These are phyloP conservation scores for Uncinocarpus reesii DNA, from an alignment of 2,329 filamentous ascomycete genomes.

Conservation along the genomic window DNA sequence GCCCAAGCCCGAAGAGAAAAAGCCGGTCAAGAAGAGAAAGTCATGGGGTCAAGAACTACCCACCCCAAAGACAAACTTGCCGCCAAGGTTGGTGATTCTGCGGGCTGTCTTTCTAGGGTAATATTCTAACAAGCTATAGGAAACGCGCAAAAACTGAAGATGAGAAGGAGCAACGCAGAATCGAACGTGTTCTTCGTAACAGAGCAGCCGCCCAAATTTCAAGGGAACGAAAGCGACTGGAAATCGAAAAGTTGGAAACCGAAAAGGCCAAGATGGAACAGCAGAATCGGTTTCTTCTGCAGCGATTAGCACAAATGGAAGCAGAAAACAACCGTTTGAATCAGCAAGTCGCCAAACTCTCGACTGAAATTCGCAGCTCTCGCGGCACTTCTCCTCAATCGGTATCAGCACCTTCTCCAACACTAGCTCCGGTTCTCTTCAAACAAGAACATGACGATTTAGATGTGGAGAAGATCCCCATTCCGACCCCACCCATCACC, in stretches of 20 bases:
- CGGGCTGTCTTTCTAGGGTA: too few species aligned
- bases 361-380: slow-evolving; percentile 36
- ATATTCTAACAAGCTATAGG: slow-evolving; percentile 35
- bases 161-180: slow-evolving; percentile 95
- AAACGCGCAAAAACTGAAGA: slow-evolving; percentile 98
- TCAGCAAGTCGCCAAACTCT: slow-evolving; percentile 43
- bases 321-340: slow-evolving; percentile 43
- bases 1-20: slow-evolving; percentile 49
- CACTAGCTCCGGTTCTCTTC: slow-evolving; percentile 34
- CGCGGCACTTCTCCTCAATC: slow-evolving; percentile 32
- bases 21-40: slow-evolving; percentile 83
- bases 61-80: slow-evolving; percentile 90
- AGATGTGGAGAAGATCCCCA: slow-evolving; percentile 30
- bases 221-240: slow-evolving; percentile 76
- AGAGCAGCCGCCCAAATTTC: slow-evolving; percentile 94
- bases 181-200: slow-evolving; percentile 93
- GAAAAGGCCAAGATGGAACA: slow-evolving; percentile 56
- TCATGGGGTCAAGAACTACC: slow-evolving; percentile 97
- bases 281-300: slow-evolving; percentile 61
- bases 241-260: slow-evolving; percentile 72
- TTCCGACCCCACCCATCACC: slow-evolving; percentile 31
- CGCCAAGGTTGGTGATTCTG: slow-evolving; percentile 54
- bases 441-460: slow-evolving; percentile 38
- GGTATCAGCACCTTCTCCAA: slow-evolving; percentile 30
- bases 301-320: slow-evolving; percentile 51